Conservation (phyloP, 208 protist genomes). For the Acanthamoeba royreba region DNA sequence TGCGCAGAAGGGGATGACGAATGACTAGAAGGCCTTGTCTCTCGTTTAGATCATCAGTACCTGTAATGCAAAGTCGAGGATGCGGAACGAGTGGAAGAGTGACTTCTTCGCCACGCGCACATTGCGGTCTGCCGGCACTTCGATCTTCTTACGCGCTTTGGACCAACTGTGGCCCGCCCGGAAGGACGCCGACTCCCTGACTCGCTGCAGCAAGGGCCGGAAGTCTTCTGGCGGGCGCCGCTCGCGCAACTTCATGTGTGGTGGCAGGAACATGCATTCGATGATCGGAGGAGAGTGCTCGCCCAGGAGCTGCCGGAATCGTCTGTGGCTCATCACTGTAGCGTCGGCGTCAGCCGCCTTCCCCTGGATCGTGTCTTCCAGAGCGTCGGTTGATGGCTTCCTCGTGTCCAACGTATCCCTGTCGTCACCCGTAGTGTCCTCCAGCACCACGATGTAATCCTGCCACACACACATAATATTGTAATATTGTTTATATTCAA, state of each 20-base stretch:
- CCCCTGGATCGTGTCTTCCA: slow-evolving; percentile 10
- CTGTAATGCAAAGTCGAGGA: neutral
- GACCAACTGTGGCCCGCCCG: neutral
- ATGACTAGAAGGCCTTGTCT: neutral
- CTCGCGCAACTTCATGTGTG: neutral
- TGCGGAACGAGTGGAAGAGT: slow-evolving; percentile 34
- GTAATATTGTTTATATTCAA: no score
- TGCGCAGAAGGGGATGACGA: no score
- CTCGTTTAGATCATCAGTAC: neutral
- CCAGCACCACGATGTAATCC: neutral
- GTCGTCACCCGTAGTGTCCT: neutral
- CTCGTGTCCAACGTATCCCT: neutral
- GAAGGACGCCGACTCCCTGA: neutral
- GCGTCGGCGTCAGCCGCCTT: neutral
- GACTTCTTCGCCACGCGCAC: slow-evolving; percentile 3
- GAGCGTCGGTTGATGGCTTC: neutral
- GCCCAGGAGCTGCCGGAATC: neutral
- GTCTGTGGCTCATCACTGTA: neutral
- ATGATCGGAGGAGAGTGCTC: neutral
- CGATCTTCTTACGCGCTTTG: neutral
- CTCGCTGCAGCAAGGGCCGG: neutral
- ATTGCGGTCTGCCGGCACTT: neutral
- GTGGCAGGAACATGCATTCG: slow-evolving; percentile 12
- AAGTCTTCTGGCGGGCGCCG: neutral
- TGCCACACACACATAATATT: no score